Evolutionary conservation across 805 yeast genomes (phyloP), one percentile per base, ranked within the genome.

Genomic region (Lachancea waltii): DNA sequence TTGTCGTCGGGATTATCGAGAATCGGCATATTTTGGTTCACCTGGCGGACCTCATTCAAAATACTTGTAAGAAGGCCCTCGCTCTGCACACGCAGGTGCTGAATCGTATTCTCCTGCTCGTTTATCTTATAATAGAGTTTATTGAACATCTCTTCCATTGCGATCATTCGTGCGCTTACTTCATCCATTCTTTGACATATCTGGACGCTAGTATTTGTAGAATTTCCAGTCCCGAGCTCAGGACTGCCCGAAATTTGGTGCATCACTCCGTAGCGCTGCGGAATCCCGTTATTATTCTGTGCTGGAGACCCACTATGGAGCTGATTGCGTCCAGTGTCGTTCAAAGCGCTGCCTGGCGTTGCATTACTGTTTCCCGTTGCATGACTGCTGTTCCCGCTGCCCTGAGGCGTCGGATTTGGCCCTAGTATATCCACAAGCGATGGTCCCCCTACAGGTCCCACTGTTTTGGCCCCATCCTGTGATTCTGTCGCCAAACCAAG

Each of bases 141-240:
- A 22, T 50, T 46, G 15, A 60, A 51, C 43, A 52, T 49, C 36
- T 56, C 56, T 27, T 60, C 64, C 62, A 58, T 49, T 7, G 37
- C 34, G 4, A 38, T 38, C 37, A 38, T 21, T 29, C 63, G 45
- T 3, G 54, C 56, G 18, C 58, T 48, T 20, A 58, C 38, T 20
- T 58, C 63, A 33, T 57, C 62, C 58, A 58, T 48, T 30, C 62
- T 48, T 43, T 58, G 63, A 32, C 50, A 56, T 35, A 57, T 44
- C 35, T 56, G 45, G 13, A 56, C 45, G 38, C 38, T 46, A 3
- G 37, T 23, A 10, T 24, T 33, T 8, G 42, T 33, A 17, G 37
- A 33, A 26, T 38, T 33, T 14, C 37, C 30, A 5, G 36, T 15
- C 7, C 33, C 33, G 17, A 32, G 28, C 13, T 32, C 41, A 17